phyloP scores from a whole-genome alignment of 805 yeast genomes.

The Wickerhamiella domercqiae region DNA sequence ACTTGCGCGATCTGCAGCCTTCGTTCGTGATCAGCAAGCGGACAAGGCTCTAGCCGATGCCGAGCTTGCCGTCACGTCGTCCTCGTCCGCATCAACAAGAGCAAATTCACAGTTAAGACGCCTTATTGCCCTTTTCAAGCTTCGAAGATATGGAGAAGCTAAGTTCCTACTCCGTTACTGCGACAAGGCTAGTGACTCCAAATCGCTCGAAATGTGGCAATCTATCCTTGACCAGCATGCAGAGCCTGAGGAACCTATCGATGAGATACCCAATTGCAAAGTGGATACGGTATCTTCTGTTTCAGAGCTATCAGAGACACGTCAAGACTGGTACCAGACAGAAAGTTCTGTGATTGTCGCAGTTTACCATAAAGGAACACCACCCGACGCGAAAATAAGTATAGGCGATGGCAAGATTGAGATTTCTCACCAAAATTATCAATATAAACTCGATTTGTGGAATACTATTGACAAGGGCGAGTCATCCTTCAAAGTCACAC shows the following conservation, averaged over 20 bases:
- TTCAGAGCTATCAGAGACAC: constrained; percentile 4
- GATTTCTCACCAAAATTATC: constrained; percentile 16
- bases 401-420: constrained; percentile 18
- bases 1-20: constrained; percentile 13
- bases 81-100: constrained; percentile 5
- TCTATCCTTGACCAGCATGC: constrained; percentile 2
- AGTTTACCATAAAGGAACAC: constrained; percentile 53
- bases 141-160: constrained; percentile 19
- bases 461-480: constrained; percentile 34
- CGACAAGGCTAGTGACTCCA: constrained; percentile 14
- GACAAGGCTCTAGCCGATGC: constrained; percentile 16
- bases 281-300: not conserved
- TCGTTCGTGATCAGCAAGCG: constrained; percentile 9
- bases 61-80: constrained; percentile 14
- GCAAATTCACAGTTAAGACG: constrained; percentile 23
- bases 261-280: constrained; percentile 5
- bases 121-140: constrained; percentile 19
- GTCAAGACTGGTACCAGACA: constrained; percentile 62
- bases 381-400: constrained; percentile 32
- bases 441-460: constrained; percentile 42
- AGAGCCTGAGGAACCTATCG: constrained; percentile 3
- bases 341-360: constrained; percentile 42
- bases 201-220: constrained; percentile 10
- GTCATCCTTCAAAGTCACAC: constrained; percentile 37
- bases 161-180: constrained; percentile 10